phyloP scores from a whole-genome alignment of 495 filamentous ascomycete species.

The Bombardia bombarda region DNA sequence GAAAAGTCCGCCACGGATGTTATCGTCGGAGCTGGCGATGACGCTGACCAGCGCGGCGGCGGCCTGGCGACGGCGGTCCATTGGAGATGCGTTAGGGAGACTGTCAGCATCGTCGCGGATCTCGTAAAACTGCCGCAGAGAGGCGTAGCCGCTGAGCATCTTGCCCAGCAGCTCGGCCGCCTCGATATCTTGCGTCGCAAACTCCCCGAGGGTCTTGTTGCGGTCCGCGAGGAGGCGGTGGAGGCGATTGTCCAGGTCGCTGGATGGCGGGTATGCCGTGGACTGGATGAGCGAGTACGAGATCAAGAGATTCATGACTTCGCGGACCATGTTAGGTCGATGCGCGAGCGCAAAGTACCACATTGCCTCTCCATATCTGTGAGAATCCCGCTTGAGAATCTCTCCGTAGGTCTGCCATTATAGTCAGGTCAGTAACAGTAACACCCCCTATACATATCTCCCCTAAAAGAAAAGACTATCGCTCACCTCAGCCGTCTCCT shows the following conservation, averaged over 20 bases:
- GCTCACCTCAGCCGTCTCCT: constrained; percentile 67
- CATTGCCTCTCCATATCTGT: constrained; percentile 72
- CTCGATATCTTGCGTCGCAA: constrained; percentile 60
- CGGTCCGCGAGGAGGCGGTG: constrained; percentile 57
- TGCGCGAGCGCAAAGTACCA: constrained; percentile 82
- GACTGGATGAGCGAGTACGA: constrained; percentile 81
- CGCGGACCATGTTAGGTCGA: constrained; percentile 62
- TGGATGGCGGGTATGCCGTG: constrained; percentile 59
- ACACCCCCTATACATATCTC: too few relatives aligned
- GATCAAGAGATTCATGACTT: constrained; percentile 77
- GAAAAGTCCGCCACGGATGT: constrained; percentile 80
- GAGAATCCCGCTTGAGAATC: constrained; percentile 51
- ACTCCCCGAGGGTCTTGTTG: constrained; percentile 52
- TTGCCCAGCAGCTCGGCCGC: constrained; percentile 73
- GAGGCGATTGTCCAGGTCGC: constrained; percentile 62
- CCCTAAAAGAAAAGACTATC: too few relatives aligned
- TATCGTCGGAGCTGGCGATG: constrained; percentile 75
- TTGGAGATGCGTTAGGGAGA: constrained; percentile 30
- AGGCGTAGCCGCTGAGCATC: constrained; percentile 85
- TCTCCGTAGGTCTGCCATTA: constrained; percentile 65
- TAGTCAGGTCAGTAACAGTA: constrained; percentile 13
- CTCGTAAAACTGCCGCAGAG: constrained; percentile 78
- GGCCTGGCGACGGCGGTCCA: constrained; percentile 54
- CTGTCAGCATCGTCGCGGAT: constrained; percentile 51
- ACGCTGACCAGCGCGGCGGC: constrained; percentile 66